Evolutionary conservation across 257 asterid species (phyloP).

Genomic region (Ballota nigra): DNA sequence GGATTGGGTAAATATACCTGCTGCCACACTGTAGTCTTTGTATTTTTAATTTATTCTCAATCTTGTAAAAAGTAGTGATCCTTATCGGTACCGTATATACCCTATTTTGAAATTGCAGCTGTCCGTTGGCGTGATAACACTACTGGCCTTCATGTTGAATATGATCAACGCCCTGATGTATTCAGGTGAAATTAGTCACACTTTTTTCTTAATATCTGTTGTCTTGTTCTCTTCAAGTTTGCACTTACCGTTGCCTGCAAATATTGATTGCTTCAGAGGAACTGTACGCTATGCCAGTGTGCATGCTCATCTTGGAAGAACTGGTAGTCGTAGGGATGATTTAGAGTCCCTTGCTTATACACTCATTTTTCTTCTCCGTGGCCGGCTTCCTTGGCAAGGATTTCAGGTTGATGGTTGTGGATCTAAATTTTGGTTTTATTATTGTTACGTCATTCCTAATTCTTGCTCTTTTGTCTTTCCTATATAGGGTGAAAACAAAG

Average conservation of each 20-base stretch:
- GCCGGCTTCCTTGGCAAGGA: slow-evolving; percentile 78
- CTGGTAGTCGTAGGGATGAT: slow-evolving; percentile 77
- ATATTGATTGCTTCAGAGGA: slow-evolving; percentile 47
- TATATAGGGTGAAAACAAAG: slow-evolving; percentile 64
- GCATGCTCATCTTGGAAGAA: slow-evolving; percentile 76
- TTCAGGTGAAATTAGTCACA: slow-evolving; percentile 39
- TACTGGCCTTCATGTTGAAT: slow-evolving; percentile 58
- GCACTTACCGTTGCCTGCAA: background rate
- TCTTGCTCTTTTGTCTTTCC: background rate
- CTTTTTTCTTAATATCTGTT: background rate
- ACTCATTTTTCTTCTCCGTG: slow-evolving; percentile 63
- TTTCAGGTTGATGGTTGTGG: slow-evolving; percentile 46
- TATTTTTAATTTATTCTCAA: background rate
- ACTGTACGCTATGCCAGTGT: slow-evolving; percentile 77
- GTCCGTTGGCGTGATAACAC: slow-evolving; percentile 55
- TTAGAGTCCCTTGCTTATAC: slow-evolving; percentile 77
- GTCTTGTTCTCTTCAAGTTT: background rate
- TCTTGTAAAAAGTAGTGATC: background rate
- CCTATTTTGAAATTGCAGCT: slow-evolving; percentile 35
- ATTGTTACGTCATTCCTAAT: background rate
- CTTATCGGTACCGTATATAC: slow-evolving; percentile 3
- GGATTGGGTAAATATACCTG: slow-evolving; percentile 65
- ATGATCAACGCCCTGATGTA: slow-evolving; percentile 66
- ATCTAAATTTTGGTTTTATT: background rate
- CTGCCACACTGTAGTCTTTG: background rate